These are phyloP conservation scores for Talaromyces trachyspermus DNA, from an alignment of 495 filamentous ascomycete genomes.

Conservation along the genomic window DNA sequence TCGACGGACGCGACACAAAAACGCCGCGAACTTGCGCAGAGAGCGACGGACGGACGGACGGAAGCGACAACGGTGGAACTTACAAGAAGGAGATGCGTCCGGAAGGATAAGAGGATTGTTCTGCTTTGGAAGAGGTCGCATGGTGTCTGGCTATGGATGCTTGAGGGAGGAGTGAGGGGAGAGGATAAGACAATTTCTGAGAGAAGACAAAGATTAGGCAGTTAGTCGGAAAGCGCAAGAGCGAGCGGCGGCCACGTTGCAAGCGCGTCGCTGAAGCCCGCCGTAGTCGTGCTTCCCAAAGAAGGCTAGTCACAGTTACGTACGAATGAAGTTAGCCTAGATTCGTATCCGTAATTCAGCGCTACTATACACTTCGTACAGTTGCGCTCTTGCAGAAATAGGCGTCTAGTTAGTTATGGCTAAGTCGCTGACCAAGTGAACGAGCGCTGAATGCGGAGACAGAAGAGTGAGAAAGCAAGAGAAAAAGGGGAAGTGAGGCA, in stretches of 20 bases:
- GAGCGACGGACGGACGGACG: slow-evolving; percentile 18
- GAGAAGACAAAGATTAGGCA: background rate
- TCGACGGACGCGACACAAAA: slow-evolving; percentile 2
- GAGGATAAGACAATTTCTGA: background rate
- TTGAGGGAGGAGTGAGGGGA: background rate
- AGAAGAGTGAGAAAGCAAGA: background rate
- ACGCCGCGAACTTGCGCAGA: slow-evolving; percentile 2
- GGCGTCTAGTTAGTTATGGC: too few species aligned
- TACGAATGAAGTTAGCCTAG: background rate
- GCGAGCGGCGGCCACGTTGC: slow-evolving; percentile 39
- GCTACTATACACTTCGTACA: too few species aligned
- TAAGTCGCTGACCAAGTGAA: background rate
- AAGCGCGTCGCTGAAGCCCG: slow-evolving; percentile 32
- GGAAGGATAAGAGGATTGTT: slow-evolving; percentile 72
- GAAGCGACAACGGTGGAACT: slow-evolving; percentile 22
- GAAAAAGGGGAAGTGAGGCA: background rate
- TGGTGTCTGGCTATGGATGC: slow-evolving; percentile 27
- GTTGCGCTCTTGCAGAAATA: too few species aligned
- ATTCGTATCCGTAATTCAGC: too few species aligned
- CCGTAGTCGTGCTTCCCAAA: slow-evolving; percentile 3
- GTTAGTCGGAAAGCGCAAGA: slow-evolving; percentile 4
- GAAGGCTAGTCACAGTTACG: slow-evolving; percentile 2
- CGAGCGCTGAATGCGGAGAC: background rate
- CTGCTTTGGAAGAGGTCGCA: slow-evolving; percentile 64
- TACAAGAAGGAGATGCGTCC: slow-evolving; percentile 59